phyloP scores from a whole-genome alignment of 371 early-diverging fungal genomes.

The Nematocida ausubeli region DNA sequence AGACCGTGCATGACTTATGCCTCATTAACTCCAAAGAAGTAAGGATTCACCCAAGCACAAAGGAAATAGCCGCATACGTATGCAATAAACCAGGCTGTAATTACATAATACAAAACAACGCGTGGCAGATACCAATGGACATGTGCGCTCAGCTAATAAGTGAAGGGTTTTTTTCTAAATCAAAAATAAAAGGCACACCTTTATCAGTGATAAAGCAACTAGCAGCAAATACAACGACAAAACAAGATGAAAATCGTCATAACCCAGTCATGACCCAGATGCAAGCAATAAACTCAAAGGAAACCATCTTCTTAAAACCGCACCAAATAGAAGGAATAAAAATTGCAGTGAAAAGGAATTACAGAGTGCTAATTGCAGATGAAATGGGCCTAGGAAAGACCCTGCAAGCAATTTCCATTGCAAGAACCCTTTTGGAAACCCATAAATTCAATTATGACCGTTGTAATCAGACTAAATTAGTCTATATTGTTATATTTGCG shows the following conservation, averaged over 20 bases:
- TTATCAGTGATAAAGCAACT: background rate
- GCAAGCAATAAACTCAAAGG: background rate
- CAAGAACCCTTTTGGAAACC: constrained; percentile 69
- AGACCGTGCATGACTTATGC: too few species aligned
- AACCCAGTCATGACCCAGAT: background rate
- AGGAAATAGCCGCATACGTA: constrained; percentile 3
- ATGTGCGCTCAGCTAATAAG: background rate
- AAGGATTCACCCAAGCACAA: constrained; percentile 27
- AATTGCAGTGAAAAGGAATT: constrained; percentile 67
- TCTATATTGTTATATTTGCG: constrained; percentile 69
- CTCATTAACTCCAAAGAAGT: too few species aligned
- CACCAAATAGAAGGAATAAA: constrained; percentile 70
- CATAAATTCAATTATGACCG: constrained; percentile 67
- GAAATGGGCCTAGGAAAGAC: constrained; percentile 71
- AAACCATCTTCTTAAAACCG: constrained; percentile 50
- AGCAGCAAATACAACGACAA: background rate
- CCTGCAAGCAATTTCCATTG: constrained; percentile 70
- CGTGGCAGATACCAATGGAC: background rate
- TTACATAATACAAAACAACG: background rate
- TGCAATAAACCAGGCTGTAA: constrained; percentile 6
- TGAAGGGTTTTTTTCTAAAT: background rate
- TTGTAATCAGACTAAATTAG: background rate
- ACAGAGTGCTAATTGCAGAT: constrained; percentile 70
- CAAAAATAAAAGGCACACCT: constrained; percentile 7
- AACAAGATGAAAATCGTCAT: background rate